Conservation (phyloP, 2,329 filamentous ascomycete species). For the Pestalotiopsis fici region DNA sequence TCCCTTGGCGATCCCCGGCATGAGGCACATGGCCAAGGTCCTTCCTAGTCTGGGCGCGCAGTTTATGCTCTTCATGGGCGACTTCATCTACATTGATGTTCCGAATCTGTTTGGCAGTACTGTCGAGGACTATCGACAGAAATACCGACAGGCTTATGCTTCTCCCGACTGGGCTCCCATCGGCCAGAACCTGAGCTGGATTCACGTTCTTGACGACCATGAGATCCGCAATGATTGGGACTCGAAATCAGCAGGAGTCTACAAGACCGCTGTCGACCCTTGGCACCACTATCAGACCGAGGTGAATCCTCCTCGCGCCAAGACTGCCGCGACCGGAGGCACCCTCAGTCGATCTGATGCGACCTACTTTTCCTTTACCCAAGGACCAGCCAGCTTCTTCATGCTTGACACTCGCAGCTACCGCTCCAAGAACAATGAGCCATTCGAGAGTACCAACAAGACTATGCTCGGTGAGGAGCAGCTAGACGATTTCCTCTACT, state of each 20-base stretch:
- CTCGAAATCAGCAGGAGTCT: constrained; percentile 77
- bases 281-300: constrained; percentile 85
- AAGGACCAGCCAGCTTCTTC: constrained; percentile 93
- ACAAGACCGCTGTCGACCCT: constrained; percentile 76
- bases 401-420: constrained; percentile 90
- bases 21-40: constrained; percentile 73
- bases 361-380: constrained; percentile 86
- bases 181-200: constrained; percentile 85
- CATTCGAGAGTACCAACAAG: constrained; percentile 66
- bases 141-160: constrained; percentile 94
- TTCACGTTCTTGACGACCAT: constrained; percentile 95
- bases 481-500: constrained; percentile 76
- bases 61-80: constrained; percentile 80
- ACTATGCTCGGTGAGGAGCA: constrained; percentile 86
- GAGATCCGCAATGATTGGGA: constrained; percentile 96
- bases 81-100: constrained; percentile 91
- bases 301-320: constrained; percentile 75
- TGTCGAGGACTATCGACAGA: constrained; percentile 77
- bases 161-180: constrained; percentile 87
- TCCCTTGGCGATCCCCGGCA: constrained; percentile 77
- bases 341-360: constrained; percentile 47
- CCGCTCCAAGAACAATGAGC: constrained; percentile 66
- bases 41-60: constrained; percentile 73
- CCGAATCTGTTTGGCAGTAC: constrained; percentile 75
- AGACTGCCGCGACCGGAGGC: constrained; percentile 44